Percentiles rank a stretch among this genome's conserved stretches.
Conservation (phyloP, 2,329 filamentous ascomycete species). For the Basipetospora chlamydospora region DNA sequence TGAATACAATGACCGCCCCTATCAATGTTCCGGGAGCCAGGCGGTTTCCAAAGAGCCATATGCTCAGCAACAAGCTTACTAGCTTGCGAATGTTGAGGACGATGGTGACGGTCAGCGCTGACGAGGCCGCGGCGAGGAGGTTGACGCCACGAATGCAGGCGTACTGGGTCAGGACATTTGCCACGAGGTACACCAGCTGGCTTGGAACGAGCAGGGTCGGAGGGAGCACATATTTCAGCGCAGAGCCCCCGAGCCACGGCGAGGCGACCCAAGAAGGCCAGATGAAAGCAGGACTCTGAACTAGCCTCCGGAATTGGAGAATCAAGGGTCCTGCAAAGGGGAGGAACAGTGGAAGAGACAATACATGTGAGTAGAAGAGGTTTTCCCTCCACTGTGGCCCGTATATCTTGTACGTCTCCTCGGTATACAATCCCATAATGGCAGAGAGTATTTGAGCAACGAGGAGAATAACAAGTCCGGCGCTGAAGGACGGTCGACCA, state of each 20-base stretch:
- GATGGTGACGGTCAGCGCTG: slow-evolving; percentile 89
- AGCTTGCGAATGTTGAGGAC: slow-evolving; percentile 92
- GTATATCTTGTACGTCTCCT: slow-evolving; percentile 74
- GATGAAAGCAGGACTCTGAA: slow-evolving; percentile 44
- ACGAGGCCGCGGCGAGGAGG: slow-evolving; percentile 73
- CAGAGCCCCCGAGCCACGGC: slow-evolving; percentile 8
- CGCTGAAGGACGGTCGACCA: slow-evolving; percentile 22
- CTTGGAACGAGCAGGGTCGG: slow-evolving; percentile 37
- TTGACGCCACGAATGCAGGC: slow-evolving; percentile 94
- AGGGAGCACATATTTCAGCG: not conserved
- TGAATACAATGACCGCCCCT: slow-evolving; percentile 77
- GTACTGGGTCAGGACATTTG: slow-evolving; percentile 83
- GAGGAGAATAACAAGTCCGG: slow-evolving; percentile 70
- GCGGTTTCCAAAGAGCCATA: slow-evolving; percentile 84
- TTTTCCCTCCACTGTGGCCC: slow-evolving; percentile 91
- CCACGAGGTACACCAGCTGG: slow-evolving; percentile 54
- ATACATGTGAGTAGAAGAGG: slow-evolving; percentile 76
- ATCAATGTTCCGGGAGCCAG: slow-evolving; percentile 62
- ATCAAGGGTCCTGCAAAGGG: slow-evolving; percentile 54
- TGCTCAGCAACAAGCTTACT: slow-evolving; percentile 78
- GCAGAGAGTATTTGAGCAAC: slow-evolving; percentile 81
- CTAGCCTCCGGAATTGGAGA: slow-evolving; percentile 48
- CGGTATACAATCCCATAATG: slow-evolving; percentile 89
- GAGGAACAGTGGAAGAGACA: slow-evolving; percentile 63
- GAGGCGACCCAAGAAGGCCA: not conserved